Conservation (phyloP, 345 rosid species). For the Linum tenue region DNA sequence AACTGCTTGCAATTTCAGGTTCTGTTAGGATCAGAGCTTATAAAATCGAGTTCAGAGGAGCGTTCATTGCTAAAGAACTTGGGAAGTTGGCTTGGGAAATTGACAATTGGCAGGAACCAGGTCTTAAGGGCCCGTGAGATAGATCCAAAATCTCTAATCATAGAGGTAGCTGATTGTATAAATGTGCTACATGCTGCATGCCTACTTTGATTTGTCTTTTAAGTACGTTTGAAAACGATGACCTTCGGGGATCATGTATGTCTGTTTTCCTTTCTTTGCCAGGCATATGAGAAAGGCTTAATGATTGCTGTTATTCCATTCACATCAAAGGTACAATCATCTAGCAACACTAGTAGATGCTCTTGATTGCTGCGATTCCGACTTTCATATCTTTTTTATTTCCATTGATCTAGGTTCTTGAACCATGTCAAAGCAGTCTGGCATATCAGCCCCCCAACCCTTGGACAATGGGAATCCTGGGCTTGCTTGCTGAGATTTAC, state of each 20-base stretch:
- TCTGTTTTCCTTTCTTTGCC: constrained; percentile 14
- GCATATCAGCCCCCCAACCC: constrained; percentile 99
- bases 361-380: constrained; percentile 5
- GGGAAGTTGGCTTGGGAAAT: constrained; percentile 99
- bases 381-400: background rate
- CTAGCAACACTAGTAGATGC: background rate
- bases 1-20: constrained; percentile 41
- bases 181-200: background rate
- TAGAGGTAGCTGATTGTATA: constrained; percentile 47
- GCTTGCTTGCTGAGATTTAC: constrained; percentile 85
- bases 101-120: constrained; percentile 92
- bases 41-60: constrained; percentile 95
- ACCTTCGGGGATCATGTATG: background rate
- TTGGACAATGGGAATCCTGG: constrained; percentile 98
- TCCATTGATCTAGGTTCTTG: constrained; percentile 52
- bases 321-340: constrained; percentile 71
- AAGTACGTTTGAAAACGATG: background rate
- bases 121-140: constrained; percentile 91
- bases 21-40: constrained; percentile 92
- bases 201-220: constrained; percentile 1
- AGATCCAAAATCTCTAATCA: constrained; percentile 94
- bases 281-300: constrained; percentile 98
- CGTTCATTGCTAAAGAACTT: constrained; percentile 88
- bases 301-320: constrained; percentile 99
- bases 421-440: constrained; percentile 86